Percentiles rank a stretch among this genome's conserved stretches.
phyloP scores from a whole-genome alignment of 2,329 filamentous ascomycete genomes.

The Zelopaecilomyces penicillatus region DNA sequence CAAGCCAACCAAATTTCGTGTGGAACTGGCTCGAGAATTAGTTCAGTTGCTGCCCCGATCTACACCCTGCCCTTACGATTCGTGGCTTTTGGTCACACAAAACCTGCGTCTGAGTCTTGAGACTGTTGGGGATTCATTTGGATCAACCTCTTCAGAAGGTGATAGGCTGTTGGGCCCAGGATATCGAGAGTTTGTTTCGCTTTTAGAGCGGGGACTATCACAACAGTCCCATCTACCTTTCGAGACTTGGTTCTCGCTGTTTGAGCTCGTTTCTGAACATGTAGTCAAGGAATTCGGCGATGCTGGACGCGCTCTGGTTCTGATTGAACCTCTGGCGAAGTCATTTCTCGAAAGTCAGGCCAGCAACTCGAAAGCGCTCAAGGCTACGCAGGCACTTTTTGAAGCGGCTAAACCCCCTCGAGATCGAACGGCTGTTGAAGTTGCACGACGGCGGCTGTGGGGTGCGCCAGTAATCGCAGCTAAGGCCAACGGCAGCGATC shows the following conservation, averaged over 20 bases:
- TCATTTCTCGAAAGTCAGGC: slow-evolving; percentile 32
- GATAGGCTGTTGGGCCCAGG: slow-evolving; percentile 53
- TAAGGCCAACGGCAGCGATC: slow-evolving; percentile 45
- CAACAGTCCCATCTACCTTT: slow-evolving; percentile 40
- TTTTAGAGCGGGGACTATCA: slow-evolving; percentile 55
- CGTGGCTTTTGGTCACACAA: slow-evolving; percentile 44
- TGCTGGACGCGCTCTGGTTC: slow-evolving; percentile 53
- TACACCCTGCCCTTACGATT: slow-evolving; percentile 35
- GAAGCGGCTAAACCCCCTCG: slow-evolving; percentile 44
- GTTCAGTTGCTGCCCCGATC: slow-evolving; percentile 41
- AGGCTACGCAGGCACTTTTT: slow-evolving; percentile 35
- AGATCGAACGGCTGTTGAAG: slow-evolving; percentile 56
- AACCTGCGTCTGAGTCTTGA: slow-evolving; percentile 36
- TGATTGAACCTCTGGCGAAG: slow-evolving; percentile 65
- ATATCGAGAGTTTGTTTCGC: slow-evolving; percentile 59
- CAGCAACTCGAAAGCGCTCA: slow-evolving; percentile 14
- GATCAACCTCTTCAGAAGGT: slow-evolving; percentile 14
- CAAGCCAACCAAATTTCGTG: slow-evolving; percentile 35
- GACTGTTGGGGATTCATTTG: slow-evolving; percentile 6
- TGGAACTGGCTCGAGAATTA: slow-evolving; percentile 43
- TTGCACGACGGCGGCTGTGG: slow-evolving; percentile 59
- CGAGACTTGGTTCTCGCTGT: slow-evolving; percentile 44
- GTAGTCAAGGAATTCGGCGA: slow-evolving; percentile 59
- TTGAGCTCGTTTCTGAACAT: slow-evolving; percentile 46
- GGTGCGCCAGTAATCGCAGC: slow-evolving; percentile 21